These are phyloP conservation scores for Inga oerstediana DNA, from an alignment of 306 rosid genomes.

Conservation along the genomic window DNA sequence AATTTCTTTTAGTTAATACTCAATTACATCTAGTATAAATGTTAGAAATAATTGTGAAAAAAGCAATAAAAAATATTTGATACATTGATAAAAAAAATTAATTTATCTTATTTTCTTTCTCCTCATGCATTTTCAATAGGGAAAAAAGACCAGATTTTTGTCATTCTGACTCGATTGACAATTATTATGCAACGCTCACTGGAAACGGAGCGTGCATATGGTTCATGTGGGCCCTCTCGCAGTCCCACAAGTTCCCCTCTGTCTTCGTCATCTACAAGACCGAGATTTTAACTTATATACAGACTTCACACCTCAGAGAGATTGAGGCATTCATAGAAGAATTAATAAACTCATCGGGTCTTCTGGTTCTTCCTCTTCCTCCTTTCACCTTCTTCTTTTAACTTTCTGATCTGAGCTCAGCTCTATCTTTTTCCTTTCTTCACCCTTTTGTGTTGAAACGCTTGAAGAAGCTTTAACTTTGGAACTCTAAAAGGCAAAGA, in stretches of 20 bases:
- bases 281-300: slow-evolving; percentile 9
- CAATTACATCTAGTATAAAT: too few species aligned
- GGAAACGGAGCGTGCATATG: slow-evolving; percentile 42
- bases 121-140: too few species aligned
- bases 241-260: slow-evolving; percentile 36
- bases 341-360: not conserved
- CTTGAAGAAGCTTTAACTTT: slow-evolving; percentile 50
- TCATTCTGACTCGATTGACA: not conserved
- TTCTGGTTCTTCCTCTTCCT: not conserved
- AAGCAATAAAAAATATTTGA: too few species aligned
- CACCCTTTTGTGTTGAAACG: slow-evolving; percentile 41
- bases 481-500: slow-evolving; percentile 34
- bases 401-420: slow-evolving; percentile 31
- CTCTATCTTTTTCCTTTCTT: slow-evolving; percentile 7
- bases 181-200: not conserved
- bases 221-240: slow-evolving; percentile 2
- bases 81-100: too few species aligned
- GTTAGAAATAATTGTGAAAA: too few species aligned
- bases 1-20: too few species aligned
- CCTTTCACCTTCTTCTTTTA: slow-evolving; percentile 28
- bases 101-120: too few species aligned
- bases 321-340: not conserved
- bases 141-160: too few species aligned
- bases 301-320: not conserved
- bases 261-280: slow-evolving; percentile 30